Conservation (phyloP, 2,329 filamentous ascomycete species). For the Metarhizium sp. region DNA sequence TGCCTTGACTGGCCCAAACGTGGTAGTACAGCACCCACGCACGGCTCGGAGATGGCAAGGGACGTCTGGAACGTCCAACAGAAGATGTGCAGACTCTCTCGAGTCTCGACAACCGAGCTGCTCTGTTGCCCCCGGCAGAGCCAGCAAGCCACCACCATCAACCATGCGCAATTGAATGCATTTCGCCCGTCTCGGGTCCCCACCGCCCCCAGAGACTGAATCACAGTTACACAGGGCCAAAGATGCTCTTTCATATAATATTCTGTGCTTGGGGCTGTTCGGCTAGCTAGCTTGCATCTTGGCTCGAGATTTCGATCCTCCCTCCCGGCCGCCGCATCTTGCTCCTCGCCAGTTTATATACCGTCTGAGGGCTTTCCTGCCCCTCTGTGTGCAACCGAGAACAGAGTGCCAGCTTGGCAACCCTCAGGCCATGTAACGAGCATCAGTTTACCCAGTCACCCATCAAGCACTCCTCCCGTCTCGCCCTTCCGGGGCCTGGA, state of each 20-base stretch:
- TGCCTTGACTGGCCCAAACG: background rate
- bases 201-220: background rate
- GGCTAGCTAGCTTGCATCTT: background rate
- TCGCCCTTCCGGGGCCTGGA: background rate
- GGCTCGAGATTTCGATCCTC: background rate
- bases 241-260: background rate
- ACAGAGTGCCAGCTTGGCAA: background rate
- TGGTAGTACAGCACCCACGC: background rate
- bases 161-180: background rate
- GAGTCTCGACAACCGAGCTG: background rate
- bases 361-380: background rate
- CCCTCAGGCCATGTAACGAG: background rate
- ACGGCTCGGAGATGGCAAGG: background rate
- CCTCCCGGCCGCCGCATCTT: background rate
- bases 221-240: background rate
- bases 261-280: background rate
- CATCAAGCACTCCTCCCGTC: background rate
- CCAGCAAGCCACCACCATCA: background rate
- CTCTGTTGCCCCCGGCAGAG: background rate
- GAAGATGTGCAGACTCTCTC: background rate
- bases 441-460: background rate
- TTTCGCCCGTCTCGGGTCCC: background rate
- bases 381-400: background rate
- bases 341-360: background rate
- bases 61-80: background rate